Conservation (phyloP, 75 land plant genomes). For the Chamaecyparis obtusa region DNA sequence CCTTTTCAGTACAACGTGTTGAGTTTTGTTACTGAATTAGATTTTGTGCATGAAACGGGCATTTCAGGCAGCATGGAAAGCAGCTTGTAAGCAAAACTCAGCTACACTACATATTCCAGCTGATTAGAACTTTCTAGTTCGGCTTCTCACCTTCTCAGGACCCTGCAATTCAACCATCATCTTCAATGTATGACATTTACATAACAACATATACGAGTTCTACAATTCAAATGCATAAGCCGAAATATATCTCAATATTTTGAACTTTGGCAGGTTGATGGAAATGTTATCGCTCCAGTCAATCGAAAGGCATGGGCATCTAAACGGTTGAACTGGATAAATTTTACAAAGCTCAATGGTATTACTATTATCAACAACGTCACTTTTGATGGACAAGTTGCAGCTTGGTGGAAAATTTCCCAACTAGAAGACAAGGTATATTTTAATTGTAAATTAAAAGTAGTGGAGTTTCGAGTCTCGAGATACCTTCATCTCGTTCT, state of each 20-base stretch:
- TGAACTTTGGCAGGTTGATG: slow-evolving; percentile 60
- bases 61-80: slow-evolving; percentile 71
- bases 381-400: slow-evolving; percentile 74
- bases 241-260: background rate
- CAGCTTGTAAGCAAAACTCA: slow-evolving; percentile 54
- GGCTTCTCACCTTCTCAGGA: slow-evolving; percentile 68
- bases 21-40: background rate
- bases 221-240: background rate
- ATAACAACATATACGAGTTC: background rate
- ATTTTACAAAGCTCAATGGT: slow-evolving; percentile 67
- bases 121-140: slow-evolving; percentile 48
- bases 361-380: slow-evolving; percentile 59
- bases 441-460: background rate
- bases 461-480: background rate
- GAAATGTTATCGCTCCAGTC: slow-evolving; percentile 76
- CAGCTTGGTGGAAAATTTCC: slow-evolving; percentile 64
- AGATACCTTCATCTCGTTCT: background rate
- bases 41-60: slow-evolving; percentile 40
- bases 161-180: slow-evolving; percentile 56
- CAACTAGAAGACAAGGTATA: background rate
- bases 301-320: slow-evolving; percentile 46
- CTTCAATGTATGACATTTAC: slow-evolving; percentile 40
- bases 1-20: background rate
- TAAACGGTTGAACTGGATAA: slow-evolving; percentile 58
- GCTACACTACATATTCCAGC: slow-evolving; percentile 62